A percentile compares a stretch with the other conserved stretches of the same genome.
phyloP scores from a whole-genome alignment of 83 land plant genomes.

The Picea abies region DNA sequence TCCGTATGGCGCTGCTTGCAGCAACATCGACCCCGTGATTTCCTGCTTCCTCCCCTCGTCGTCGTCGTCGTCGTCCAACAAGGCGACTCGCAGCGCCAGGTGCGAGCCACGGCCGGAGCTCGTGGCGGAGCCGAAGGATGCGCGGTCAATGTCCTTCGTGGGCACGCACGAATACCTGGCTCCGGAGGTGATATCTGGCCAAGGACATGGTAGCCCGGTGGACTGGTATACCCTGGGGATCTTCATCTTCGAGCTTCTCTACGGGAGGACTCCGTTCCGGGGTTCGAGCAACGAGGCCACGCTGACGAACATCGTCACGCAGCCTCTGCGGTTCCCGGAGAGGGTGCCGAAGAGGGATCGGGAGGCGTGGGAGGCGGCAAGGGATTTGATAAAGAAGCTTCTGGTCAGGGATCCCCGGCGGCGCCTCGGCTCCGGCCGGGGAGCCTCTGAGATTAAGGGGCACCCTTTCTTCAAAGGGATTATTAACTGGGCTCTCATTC shows the following conservation, averaged over 20 bases:
- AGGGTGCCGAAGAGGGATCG: neutral
- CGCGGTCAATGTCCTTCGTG: constrained; percentile 59
- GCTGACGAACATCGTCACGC: constrained; percentile 45
- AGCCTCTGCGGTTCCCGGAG: constrained; percentile 32
- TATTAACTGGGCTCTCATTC: constrained; percentile 61
- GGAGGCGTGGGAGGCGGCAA: constrained; percentile 29
- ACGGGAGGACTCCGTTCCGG: constrained; percentile 69
- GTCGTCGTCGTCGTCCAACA: neutral
- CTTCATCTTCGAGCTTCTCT: constrained; percentile 62
- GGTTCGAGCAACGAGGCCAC: constrained; percentile 60
- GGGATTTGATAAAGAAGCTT: constrained; percentile 34
- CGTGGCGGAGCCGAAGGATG: constrained; percentile 64
- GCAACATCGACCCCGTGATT: constrained; percentile 12
- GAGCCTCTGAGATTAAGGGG: constrained; percentile 65
- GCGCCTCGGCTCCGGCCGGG: constrained; percentile 52
- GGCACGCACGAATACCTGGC: constrained; percentile 86
- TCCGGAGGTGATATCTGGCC: constrained; percentile 62
- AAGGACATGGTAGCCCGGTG: constrained; percentile 69
- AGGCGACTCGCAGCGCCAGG: neutral
- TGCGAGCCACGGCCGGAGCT: constrained; percentile 33
- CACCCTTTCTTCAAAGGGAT: constrained; percentile 66
- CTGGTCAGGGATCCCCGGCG: constrained; percentile 53
- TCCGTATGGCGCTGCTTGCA: neutral
- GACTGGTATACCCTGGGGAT: constrained; percentile 89
- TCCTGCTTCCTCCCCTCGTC: constrained; percentile 12